Percentiles rank a stretch among this genome's conserved stretches.
These are phyloP conservation scores for Moringa oleifera DNA, from an alignment of 345 rosid genomes.

Conservation along the genomic window DNA sequence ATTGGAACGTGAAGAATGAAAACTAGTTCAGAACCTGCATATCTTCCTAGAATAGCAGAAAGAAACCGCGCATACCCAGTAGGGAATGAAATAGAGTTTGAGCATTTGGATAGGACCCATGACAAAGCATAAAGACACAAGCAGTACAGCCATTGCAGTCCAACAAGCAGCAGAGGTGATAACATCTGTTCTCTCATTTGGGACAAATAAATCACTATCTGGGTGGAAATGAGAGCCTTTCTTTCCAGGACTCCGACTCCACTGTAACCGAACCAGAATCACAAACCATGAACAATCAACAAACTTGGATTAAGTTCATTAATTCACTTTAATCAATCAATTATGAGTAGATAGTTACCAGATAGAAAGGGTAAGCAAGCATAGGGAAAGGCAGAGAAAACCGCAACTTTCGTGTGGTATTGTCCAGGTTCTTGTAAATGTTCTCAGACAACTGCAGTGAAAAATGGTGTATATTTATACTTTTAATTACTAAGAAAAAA, in stretches of 20 bases:
- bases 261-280: conserved; percentile 33
- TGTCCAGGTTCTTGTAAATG: conserved; percentile 53
- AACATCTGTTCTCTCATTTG: conserved; percentile 61
- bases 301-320: neutral
- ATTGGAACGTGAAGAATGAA: neutral
- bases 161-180: conserved; percentile 75
- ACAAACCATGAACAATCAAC: conserved; percentile 10
- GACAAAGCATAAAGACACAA: conserved; percentile 38
- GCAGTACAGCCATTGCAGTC: conserved; percentile 64
- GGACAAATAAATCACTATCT: conserved; percentile 64
- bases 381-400: conserved; percentile 84
- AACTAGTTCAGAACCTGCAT: too few species aligned
- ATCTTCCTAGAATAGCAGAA: too few species aligned
- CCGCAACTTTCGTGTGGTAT: conserved; percentile 26
- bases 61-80: conserved; percentile 33
- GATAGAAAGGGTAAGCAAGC: conserved; percentile 90
- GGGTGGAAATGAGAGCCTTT: conserved; percentile 86
- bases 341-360: conserved; percentile 42
- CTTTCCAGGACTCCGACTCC: conserved; percentile 84
- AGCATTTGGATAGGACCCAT: conserved; percentile 64
- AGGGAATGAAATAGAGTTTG: conserved; percentile 70
- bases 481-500: neutral
- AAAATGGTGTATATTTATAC: neutral
- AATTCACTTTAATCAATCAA: neutral
- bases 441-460: conserved; percentile 65